Evolutionary conservation across 2,329 filamentous ascomycete species (phyloP).

Genomic region (Stagonosporopsis rhizophila): DNA sequence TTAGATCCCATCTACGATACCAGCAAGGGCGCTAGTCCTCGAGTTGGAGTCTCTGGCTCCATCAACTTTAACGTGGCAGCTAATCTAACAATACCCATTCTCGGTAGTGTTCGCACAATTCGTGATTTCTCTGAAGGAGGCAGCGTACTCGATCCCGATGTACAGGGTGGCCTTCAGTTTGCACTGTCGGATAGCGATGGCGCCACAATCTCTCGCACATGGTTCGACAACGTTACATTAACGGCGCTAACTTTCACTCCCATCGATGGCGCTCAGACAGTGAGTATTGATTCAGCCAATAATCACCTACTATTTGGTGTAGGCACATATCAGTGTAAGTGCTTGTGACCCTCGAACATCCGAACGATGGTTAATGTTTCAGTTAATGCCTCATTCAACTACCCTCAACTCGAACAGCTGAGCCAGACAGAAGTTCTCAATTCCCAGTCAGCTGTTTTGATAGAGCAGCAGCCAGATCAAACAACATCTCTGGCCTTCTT

Average conservation of each 20-base stretch:
- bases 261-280: slow-evolving; percentile 33
- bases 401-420: slow-evolving; percentile 66
- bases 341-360: too few relatives aligned
- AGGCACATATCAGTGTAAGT: slow-evolving; percentile 60
- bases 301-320: slow-evolving; percentile 54
- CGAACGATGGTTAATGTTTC: neutral
- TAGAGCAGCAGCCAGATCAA: slow-evolving; percentile 55
- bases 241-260: slow-evolving; percentile 59
- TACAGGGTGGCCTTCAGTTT: slow-evolving; percentile 63
- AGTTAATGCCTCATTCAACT: slow-evolving; percentile 66
- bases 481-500: slow-evolving; percentile 66
- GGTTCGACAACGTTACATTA: slow-evolving; percentile 68
- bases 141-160: slow-evolving; percentile 57
- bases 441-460: slow-evolving; percentile 55
- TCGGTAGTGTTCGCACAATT: slow-evolving; percentile 69
- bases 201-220: slow-evolving; percentile 60
- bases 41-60: slow-evolving; percentile 62
- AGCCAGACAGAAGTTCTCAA: slow-evolving; percentile 60
- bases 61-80: slow-evolving; percentile 67
- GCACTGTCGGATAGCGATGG: slow-evolving; percentile 52
- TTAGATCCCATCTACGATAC: slow-evolving; percentile 57
- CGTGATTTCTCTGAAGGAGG: slow-evolving; percentile 67
- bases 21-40: slow-evolving; percentile 45
- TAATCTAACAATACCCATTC: slow-evolving; percentile 61
- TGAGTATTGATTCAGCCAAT: slow-evolving; percentile 43